A percentile compares a stretch with the other conserved stretches of the same genome.
Evolutionary conservation across 2,329 filamentous ascomycete genomes (phyloP).

Genomic region (Colletotrichum sp.): DNA sequence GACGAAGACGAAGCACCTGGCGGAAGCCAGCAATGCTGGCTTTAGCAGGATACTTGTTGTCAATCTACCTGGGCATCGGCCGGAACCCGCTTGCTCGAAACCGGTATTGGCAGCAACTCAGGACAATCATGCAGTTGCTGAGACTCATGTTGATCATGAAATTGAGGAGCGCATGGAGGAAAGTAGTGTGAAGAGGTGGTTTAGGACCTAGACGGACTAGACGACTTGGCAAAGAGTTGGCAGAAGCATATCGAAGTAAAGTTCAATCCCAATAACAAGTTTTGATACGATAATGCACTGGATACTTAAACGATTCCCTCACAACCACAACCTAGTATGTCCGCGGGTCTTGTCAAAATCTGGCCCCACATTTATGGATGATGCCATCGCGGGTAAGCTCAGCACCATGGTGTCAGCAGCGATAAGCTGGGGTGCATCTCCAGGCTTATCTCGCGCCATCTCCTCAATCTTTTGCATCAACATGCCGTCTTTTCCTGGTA

Average conservation of each 20-base stretch:
- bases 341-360: neutral
- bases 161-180: neutral
- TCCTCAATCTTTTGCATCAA: neutral
- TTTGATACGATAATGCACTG: neutral
- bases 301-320: neutral
- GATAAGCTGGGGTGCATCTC: neutral
- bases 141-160: neutral
- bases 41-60: neutral
- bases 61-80: neutral
- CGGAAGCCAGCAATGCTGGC: neutral
- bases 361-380: neutral
- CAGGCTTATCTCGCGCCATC: neutral
- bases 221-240: neutral
- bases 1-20: neutral
- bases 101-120: neutral
- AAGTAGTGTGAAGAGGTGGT: neutral
- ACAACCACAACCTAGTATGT: neutral
- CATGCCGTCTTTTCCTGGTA: neutral
- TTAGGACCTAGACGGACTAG: neutral
- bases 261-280: neutral
- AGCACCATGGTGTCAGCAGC: neutral
- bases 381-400: neutral
- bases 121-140: neutral
- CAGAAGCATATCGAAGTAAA: neutral
- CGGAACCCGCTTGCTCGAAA: neutral